A percentile compares a stretch with the other conserved stretches of the same genome.
These are phyloP conservation scores for Phytophthora chlamydospora DNA, from an alignment of 352 stramenopile species.

Conservation along the genomic window DNA sequence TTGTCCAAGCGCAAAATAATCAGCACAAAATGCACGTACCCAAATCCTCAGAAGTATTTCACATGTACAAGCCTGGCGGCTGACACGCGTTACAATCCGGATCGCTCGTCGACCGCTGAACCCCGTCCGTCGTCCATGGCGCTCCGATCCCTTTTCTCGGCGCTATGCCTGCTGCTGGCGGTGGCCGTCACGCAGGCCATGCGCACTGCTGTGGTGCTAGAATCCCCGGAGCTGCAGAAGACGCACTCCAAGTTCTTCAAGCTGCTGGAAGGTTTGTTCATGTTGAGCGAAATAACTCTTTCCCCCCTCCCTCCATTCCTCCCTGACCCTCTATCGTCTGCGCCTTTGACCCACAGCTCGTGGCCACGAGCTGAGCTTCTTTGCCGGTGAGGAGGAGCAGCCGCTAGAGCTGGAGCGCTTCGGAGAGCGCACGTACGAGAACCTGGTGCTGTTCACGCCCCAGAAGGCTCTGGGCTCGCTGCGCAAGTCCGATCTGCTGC, in stretches of 20 bases:
- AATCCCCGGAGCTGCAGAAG: conserved; percentile 59
- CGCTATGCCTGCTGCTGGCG: conserved; percentile 24
- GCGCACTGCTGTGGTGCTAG: conserved; percentile 76
- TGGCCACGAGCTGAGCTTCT: conserved; percentile 73
- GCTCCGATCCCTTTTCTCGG: conserved; percentile 19
- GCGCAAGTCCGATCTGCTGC: conserved; percentile 70
- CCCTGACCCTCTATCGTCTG: background rate
- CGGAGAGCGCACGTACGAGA: conserved; percentile 88
- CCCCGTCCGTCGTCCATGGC: conserved; percentile 23
- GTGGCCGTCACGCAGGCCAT: conserved; percentile 36
- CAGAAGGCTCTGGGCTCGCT: conserved; percentile 78
- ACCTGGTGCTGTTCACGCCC: conserved; percentile 90
- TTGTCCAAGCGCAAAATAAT: conserved; percentile 2
- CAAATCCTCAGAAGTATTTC: conserved; percentile 5
- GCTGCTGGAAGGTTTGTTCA: conserved; percentile 56
- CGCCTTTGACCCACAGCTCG: conserved; percentile 38
- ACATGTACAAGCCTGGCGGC: background rate
- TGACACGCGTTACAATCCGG: conserved; percentile 29
- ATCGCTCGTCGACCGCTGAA: conserved; percentile 7
- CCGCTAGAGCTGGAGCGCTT: conserved; percentile 77
- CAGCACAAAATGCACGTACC: background rate
- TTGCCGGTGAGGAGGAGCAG: conserved; percentile 50
- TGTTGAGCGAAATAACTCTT: background rate
- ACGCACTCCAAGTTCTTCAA: conserved; percentile 83
- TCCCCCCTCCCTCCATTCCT: too few species aligned